phyloP scores from a whole-genome alignment of 2,329 filamentous ascomycete genomes.

The Leptographium wingfieldii region DNA sequence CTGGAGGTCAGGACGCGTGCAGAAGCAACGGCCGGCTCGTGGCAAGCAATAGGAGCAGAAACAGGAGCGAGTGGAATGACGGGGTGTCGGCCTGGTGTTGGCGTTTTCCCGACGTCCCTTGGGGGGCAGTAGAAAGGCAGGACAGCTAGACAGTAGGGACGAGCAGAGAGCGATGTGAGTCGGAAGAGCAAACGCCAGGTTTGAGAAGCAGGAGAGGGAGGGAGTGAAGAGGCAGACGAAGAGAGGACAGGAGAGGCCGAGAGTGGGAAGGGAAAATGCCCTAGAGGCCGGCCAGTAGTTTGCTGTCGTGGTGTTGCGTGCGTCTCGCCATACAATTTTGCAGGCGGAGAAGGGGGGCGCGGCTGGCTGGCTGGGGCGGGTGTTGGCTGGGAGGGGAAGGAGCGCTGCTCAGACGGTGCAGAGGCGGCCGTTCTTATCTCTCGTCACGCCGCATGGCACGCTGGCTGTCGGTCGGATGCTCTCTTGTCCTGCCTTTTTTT shows the following conservation, averaged over 20 bases:
- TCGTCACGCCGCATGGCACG: neutral
- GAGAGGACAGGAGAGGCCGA: neutral
- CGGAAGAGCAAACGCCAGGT: neutral
- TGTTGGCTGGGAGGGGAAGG: neutral
- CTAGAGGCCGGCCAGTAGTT: slow-evolving; percentile 1
- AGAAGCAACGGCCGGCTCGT: neutral
- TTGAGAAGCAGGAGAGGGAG: neutral
- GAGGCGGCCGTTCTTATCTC: neutral
- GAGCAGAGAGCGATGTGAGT: neutral
- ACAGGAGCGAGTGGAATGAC: neutral
- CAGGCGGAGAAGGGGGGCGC: slow-evolving; percentile 1
- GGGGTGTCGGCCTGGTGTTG: neutral
- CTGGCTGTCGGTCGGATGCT: neutral
- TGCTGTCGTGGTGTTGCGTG: neutral
- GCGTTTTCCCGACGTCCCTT: neutral
- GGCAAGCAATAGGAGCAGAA: neutral
- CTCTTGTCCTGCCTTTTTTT: neutral
- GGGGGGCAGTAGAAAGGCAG: neutral
- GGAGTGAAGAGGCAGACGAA: neutral
- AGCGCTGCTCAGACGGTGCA: neutral
- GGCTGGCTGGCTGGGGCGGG: neutral
- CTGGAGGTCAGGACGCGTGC: neutral
- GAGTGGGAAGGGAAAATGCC: neutral
- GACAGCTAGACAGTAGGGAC: neutral
- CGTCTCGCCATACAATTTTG: slow-evolving; percentile 1